A percentile compares a stretch with the other conserved stretches of the same genome.
phyloP scores from a whole-genome alignment of 139 green algal species.

The Chlorella sp. region DNA sequence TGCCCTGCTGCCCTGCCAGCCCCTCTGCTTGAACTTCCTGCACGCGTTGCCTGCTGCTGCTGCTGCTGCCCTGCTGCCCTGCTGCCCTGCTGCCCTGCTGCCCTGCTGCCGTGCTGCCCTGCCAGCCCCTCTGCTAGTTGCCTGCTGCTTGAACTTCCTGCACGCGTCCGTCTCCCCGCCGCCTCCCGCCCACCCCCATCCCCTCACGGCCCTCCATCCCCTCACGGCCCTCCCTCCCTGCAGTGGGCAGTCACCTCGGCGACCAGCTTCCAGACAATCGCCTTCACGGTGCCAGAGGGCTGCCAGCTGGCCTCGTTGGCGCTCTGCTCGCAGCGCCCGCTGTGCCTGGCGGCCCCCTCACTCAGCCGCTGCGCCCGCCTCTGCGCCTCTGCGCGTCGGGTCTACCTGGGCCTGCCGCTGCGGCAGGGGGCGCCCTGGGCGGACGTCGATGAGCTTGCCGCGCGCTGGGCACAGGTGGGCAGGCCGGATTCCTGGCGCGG shows the following conservation, averaged over 20 bases:
- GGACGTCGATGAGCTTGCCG: slow-evolving; percentile 4
- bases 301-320: not conserved
- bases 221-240: not conserved
- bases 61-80: not conserved
- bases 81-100: too few species aligned
- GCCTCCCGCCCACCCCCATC: too few species aligned
- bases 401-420: slow-evolving; percentile 24
- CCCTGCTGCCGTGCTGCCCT: too few species aligned
- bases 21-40: not conserved
- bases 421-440: slow-evolving; percentile 1
- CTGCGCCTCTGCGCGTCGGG: not conserved
- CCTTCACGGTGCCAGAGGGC: not conserved
- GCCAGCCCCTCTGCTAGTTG: too few species aligned
- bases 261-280: slow-evolving; percentile 6
- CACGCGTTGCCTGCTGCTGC: not conserved
- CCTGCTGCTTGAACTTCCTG: too few species aligned
- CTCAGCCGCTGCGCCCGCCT: not conserved
- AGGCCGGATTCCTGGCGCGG: too few species aligned
- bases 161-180: too few species aligned
- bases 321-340: slow-evolving; percentile 6
- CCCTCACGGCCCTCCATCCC: not conserved
- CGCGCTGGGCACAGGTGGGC: slow-evolving; percentile 5
- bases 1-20: not conserved
- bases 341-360: not conserved
- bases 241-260: not conserved